Evolutionary conservation across 2,329 filamentous ascomycete species (phyloP), one percentile per base, ranked within the genome.

Genomic region (Aureobasidium sp.): DNA sequence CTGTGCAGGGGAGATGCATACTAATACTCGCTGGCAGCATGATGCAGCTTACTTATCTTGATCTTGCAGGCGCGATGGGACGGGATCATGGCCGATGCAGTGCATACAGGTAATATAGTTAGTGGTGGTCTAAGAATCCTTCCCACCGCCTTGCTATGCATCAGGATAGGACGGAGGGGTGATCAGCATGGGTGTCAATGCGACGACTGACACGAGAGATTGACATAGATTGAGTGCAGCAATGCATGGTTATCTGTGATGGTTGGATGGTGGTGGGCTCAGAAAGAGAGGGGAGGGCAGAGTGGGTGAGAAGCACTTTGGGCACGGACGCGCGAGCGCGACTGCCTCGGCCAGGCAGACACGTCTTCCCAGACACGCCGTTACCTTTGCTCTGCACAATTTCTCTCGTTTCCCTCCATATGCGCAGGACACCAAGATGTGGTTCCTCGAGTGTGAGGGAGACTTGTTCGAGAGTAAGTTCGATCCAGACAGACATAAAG

Each of bases 381-480:
- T 49, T 45, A 2, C 37, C 36, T 34, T 36, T 25, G 9, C 5
- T 5, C 14, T 17, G 29, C 5, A 49, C 34, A 11, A 44, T 9
- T 15, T 12, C 47, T 52, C 49, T 52, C 47, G 27, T 15, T 25
- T 7, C 27, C 27, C 36, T n/a, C 12, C 11, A 44, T 42, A 37
- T 27, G 15, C 8, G n/a, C 27, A 31, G 17, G 27, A 39, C 12
- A 29, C 9, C 62, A 48, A 58, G 15, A 83, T 83, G 81, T 82
- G 81, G 81, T 72, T 81, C 27, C 71, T 82, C 20, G 78, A 86
- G 68, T 83, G 81, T 68, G 78, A 82, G 44, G 80, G 77, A 61
- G 77, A 82, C 52, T 58, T 81, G 58, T 82, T 86, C 62, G 76
- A 78, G 62, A 79, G 80, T 77, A 69, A 66, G 70, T 65, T 31